phyloP scores from a whole-genome alignment of 2,329 filamentous ascomycete genomes.

The Diaporthe destruens region DNA sequence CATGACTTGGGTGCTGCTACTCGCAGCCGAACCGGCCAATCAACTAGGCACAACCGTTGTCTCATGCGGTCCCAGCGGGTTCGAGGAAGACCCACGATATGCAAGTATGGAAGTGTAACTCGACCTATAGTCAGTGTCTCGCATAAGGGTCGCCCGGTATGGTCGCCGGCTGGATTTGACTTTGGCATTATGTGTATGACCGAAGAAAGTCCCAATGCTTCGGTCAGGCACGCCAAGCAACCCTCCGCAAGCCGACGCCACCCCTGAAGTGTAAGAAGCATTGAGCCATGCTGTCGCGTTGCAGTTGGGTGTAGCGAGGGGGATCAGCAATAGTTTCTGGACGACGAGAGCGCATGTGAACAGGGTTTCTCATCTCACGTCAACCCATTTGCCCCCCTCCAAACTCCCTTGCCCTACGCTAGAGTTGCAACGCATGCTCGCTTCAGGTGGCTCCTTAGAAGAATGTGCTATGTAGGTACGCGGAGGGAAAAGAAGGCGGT shows the following conservation, averaged over 20 bases:
- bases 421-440: neutral
- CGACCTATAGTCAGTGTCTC: neutral
- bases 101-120: no score
- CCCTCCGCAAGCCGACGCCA: neutral
- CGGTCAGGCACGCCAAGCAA: neutral
- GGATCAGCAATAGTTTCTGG: neutral
- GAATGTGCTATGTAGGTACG: neutral
- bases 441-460: neutral
- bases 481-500: neutral
- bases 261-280: neutral
- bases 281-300: neutral
- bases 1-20: neutral
- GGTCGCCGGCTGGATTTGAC: neutral
- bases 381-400: neutral
- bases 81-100: neutral
- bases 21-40: neutral
- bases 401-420: neutral
- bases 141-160: neutral
- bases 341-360: neutral
- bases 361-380: constrained; percentile 4
- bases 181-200: neutral
- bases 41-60: no score
- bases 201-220: neutral
- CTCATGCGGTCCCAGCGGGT: neutral
- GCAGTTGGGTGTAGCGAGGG: constrained; percentile 15